phyloP scores from a whole-genome alignment of 495 filamentous ascomycete species.

The Letharia columbiana region DNA sequence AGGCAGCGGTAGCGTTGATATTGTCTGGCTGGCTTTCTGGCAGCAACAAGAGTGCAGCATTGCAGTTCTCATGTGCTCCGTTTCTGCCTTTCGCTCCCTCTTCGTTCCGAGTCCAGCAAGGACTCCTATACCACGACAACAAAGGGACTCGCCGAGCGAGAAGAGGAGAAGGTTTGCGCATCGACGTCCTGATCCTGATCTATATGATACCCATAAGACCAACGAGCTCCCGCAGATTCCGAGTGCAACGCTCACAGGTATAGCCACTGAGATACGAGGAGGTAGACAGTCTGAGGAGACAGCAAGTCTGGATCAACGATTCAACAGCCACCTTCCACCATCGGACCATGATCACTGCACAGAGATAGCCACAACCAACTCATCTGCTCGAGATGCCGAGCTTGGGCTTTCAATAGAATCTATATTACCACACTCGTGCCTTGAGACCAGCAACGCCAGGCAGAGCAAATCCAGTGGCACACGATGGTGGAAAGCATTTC shows the following conservation, averaged over 20 bases:
- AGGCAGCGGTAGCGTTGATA: conserved; percentile 11
- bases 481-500: neutral
- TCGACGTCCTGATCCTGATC: neutral
- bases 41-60: conserved; percentile 17
- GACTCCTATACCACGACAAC: neutral
- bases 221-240: conserved; percentile 11
- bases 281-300: neutral
- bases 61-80: conserved; percentile 17
- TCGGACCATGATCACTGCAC: neutral
- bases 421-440: neutral
- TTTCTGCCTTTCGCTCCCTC: conserved; percentile 11
- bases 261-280: neutral
- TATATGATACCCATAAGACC: neutral
- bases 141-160: neutral
- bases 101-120: conserved; percentile 7
- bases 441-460: neutral
- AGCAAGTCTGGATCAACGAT: neutral
- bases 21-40: conserved; percentile 17
- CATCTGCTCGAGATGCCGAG: neutral
- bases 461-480: neutral
- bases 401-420: neutral
- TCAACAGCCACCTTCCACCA: neutral
- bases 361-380: neutral
- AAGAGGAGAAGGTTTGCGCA: neutral
- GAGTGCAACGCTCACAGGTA: conserved; percentile 7